Percentiles rank a stretch among this genome's conserved stretches.
These are phyloP conservation scores for Cordyceps fumosorosea DNA, from an alignment of 2,329 filamentous ascomycete species.

Conservation along the genomic window DNA sequence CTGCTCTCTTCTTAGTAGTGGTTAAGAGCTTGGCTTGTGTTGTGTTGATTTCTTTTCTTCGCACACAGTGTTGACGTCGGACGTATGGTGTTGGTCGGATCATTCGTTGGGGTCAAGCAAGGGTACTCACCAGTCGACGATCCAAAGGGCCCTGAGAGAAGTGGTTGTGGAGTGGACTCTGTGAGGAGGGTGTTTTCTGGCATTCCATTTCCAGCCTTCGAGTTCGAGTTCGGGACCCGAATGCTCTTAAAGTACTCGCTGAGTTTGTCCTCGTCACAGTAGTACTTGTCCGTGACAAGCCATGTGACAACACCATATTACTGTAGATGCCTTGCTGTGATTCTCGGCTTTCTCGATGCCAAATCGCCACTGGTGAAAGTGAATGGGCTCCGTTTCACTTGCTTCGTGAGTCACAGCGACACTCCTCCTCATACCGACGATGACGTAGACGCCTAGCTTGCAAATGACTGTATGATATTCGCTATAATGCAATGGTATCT, in stretches of 20 bases:
- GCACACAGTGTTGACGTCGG: neutral
- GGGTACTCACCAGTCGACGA: no score
- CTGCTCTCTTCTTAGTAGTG: neutral
- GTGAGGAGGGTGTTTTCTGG: neutral
- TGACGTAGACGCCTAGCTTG: neutral
- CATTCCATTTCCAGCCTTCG: neutral
- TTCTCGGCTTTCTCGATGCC: neutral
- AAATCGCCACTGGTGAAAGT: neutral
- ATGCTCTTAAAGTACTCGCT: neutral
- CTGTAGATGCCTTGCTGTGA: neutral
- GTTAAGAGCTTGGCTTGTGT: neutral
- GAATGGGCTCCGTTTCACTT: neutral
- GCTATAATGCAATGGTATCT: slow-evolving; percentile 3
- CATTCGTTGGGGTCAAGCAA: no score
- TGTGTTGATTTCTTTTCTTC: neutral
- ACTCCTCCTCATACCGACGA: neutral
- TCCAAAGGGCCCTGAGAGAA: no score
- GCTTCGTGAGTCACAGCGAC: neutral
- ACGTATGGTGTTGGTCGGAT: no score
- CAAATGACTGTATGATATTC: neutral
- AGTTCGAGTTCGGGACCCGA: neutral
- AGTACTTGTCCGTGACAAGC: neutral
- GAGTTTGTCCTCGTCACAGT: neutral
- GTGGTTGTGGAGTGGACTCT: no score
- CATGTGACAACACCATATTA: neutral